Conservation (phyloP, 192 early-diverging fungal species). For the Lobosporangium transversale region DNA sequence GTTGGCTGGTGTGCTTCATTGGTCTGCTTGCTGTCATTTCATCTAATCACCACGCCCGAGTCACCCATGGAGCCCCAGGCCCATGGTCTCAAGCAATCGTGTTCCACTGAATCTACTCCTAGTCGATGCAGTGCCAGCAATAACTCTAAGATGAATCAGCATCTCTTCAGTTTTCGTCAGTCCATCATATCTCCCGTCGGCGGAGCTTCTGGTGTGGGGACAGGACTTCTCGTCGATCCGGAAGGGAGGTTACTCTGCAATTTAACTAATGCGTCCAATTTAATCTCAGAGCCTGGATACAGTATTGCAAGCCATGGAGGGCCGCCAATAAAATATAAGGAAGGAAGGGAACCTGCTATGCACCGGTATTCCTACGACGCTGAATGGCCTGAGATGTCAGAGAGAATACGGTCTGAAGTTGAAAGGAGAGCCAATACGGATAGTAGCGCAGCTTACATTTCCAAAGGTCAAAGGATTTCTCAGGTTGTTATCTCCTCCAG, state of each 20-base stretch:
- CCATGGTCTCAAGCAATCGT: conserved; percentile 15
- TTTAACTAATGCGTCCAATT: background rate
- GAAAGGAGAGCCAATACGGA: conserved; percentile 6
- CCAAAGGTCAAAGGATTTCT: conserved; percentile 13
- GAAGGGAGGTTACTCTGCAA: no score
- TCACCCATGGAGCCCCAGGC: conserved; percentile 27
- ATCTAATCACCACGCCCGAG: conserved; percentile 3
- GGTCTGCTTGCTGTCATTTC: conserved; percentile 6
- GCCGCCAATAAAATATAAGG: background rate
- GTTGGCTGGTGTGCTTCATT: conserved; percentile 22
- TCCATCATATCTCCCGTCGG: no score
- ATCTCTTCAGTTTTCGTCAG: conserved; percentile 13
- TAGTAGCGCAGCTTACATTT: conserved; percentile 11
- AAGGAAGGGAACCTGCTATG: background rate
- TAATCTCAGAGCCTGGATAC: background rate
- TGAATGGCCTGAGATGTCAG: background rate
- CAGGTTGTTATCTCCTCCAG: conserved; percentile 44
- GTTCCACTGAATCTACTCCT: conserved; percentile 16
- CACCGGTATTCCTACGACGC: background rate
- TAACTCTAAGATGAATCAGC: conserved; percentile 11
- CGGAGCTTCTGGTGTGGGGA: no score
- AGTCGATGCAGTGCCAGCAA: conserved; percentile 4
- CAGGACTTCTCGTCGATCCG: no score
- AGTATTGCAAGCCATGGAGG: background rate
- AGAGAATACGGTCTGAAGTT: background rate